Base-by-base conservation (phyloP, 2,329 filamentous ascomycete species). In the Sporothrix euskadiensis region DNA sequence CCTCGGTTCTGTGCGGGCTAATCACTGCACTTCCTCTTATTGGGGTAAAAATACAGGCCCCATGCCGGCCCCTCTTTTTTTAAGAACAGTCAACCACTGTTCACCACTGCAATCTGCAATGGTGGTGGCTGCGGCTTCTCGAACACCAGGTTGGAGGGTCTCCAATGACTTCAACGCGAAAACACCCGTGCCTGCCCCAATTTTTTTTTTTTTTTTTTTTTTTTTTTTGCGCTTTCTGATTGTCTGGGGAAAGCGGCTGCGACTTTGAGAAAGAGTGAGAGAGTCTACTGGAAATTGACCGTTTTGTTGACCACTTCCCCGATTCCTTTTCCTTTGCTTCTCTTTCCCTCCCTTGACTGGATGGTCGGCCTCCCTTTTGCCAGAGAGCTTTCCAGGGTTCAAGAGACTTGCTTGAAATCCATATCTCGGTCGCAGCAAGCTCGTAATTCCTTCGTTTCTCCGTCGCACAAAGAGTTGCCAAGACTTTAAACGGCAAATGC, bases 1-100 rank as follows among this genome's bases (percentile, higher is more conserved):
- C 76, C 76, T 77, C 76, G 76, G 76, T 72, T 73, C 73, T 73
- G 71, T 71, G 61, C 69, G 73, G 76, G 70, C 74, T 63, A 74
- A 74, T 73, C 22, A 69, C 35, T 59, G n/a, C 35, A 30, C 61
- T 39, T 47, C 61, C 61, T 47, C 56, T 35, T 8, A 35, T 59
- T 59, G 56, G 30, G 56, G 56, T 59, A 59, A 59, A 59, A 59
- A 35, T 35, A 35, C 56, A 59, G 30, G 56, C 16, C 56, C 56
- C 35, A 35, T 59, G 56, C 56, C 56, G 56, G 56, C 56, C 56
- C 56, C 56, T 59, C 56, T 59, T 59, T 59, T 59, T 35, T 59
- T 10, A 19, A 14, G 47, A 19, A 16, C 47, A 35, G 5, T 3
- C 47, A 19, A 49, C 47, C 47, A 6, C 14, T 16, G 47, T 26